Base-by-base conservation (phyloP, 1,139 yeast genomes). In the Keqinozyma sinolaborantium region DNA sequence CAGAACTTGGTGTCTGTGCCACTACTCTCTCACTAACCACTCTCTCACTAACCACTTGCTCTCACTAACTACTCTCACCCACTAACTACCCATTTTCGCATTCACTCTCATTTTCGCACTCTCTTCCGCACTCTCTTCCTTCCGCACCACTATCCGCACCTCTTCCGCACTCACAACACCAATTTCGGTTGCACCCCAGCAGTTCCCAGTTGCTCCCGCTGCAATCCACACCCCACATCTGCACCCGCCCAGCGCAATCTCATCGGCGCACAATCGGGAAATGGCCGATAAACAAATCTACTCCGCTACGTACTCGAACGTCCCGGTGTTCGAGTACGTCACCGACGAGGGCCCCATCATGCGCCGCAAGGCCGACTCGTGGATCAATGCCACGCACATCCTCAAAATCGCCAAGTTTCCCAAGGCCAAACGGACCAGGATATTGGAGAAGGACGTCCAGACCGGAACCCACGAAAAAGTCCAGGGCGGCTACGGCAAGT, bases 401-500 rank as follows among this genome's bases (percentile, higher is more conserved):
- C 67, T 90, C 38, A 87, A 86, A 54, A 79, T 88, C 21, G 96
- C 95, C 21, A 84, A 87, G 33, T 77, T 85, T 35, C 94, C 94
- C 39, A 85, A 88, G 56, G 83, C 95, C 2, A 81, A 82, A 45
- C 66, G 97, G 37, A 85, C 95, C 5, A 79, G 88, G 47, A 77
- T 88, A 37, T 68, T 88, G 47, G 97, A 90, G 52, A 79, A 79
- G 43, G 97, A 88, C 51, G 86, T 90, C n/a, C 88, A 79, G 41
- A 76, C 80, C 2, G 95, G 95, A 18, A 68, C 68, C 25, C 95
- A 87, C 56, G 97, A 90, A 53, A 90, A 88, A 53, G 92, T 90
- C 9, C 96, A 88, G 59, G 97, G 96, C 28, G 97, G 96, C 0
- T 86, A 88, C 52, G 97, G 97, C 10, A 83, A 87, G 51, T 86